phyloP scores from a whole-genome alignment of 2,329 filamentous ascomycete genomes.

The Claviceps sp. region DNA sequence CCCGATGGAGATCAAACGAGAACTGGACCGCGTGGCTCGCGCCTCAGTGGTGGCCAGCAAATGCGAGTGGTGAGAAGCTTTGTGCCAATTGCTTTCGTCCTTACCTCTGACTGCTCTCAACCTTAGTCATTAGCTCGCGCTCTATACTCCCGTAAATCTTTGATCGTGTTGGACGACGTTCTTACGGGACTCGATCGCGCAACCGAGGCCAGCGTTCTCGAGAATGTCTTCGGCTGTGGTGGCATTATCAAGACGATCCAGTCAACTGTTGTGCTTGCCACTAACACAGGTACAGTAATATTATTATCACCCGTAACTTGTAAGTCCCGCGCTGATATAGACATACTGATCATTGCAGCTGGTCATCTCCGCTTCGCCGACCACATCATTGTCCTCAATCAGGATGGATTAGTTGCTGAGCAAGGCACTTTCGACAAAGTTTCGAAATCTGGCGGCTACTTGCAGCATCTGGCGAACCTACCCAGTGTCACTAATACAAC shows the following conservation, averaged over 20 bases:
- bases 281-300: slow-evolving; percentile 12
- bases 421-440: slow-evolving; percentile 10
- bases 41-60: slow-evolving; percentile 15
- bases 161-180: slow-evolving; percentile 20
- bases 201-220: slow-evolving; percentile 24
- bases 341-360: slow-evolving; percentile 4
- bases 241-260: slow-evolving; percentile 16
- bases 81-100: background rate
- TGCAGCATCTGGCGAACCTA: slow-evolving; percentile 3
- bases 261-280: slow-evolving; percentile 15
- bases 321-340: too few relatives aligned
- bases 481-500: background rate
- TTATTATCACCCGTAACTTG: background rate
- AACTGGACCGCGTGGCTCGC: slow-evolving; percentile 12
- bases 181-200: slow-evolving; percentile 22
- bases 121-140: slow-evolving; percentile 13
- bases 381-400: slow-evolving; percentile 12
- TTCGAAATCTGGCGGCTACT: slow-evolving; percentile 1
- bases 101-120: background rate
- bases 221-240: slow-evolving; percentile 19
- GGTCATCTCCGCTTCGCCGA: slow-evolving; percentile 13
- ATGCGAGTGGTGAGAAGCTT: slow-evolving; percentile 11
- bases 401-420: slow-evolving; percentile 10
- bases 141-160: slow-evolving; percentile 10
- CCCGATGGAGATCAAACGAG: slow-evolving; percentile 12